Base-by-base conservation (phyloP, 768 basidiomycete genomes). In the Hypholoma sublateritium region DNA sequence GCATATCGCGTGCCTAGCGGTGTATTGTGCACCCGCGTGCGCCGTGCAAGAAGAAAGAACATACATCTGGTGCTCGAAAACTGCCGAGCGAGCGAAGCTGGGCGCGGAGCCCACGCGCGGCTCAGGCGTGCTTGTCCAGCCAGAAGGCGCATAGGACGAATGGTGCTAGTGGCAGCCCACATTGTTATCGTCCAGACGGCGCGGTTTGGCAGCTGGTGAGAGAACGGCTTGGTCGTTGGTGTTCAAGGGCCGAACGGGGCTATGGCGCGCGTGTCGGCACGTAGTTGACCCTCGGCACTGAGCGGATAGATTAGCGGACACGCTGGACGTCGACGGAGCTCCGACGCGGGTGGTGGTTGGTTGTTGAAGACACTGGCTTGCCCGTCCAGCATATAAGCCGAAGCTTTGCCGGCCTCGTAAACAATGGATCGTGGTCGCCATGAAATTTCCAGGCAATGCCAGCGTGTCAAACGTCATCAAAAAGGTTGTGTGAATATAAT, bases 21-120 rank as follows among this genome's bases (percentile, higher is more conserved):
- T 28, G 45, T 42, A 43, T 41, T 22, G 19, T 24, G 49, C 48
- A 52, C 21, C 28, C 53, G 14, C 24, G 35, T 35, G 22, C 9
- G 9, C 24, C 8, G n/a, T n/a, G 21, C 43, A 43, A 37, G 47
- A 50, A 35, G 22, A 55, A 51, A 48, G 46, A 13, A 59, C 59
- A 17, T 28, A 63, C 62, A 60, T 63, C 42, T 60, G 42, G 62
- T 56, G 57, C 56, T 63, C 6, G 59, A 58, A 55, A 64, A 64
- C 22, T 54, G 57, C 45, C 62, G 47, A 41, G 51, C 36, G 16
- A 52, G 35, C 47, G 59, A 46, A 14, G 55, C 39, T 51, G 59
- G 53, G 16, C 25, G 17, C 9, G 57, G 44, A 34, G 55, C 52
- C 58, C 62, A 63, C 39, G 53, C 51, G 52, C 53, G 58, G 50